phyloP scores from a whole-genome alignment of 495 filamentous ascomycete genomes.

The Thozetella sp. region DNA sequence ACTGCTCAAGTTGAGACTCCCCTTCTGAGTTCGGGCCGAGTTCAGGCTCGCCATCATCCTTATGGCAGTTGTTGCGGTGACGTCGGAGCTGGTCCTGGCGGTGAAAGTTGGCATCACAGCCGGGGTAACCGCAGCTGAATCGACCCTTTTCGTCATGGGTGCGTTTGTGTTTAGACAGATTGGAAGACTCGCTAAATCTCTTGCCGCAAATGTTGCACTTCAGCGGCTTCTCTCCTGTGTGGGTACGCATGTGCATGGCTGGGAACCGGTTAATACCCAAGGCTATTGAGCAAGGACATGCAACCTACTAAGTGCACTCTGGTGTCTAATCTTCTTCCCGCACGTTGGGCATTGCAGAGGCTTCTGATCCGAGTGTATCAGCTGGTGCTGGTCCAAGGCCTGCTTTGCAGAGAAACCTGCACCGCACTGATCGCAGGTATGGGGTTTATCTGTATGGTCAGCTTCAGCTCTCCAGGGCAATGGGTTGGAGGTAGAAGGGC shows the following conservation, averaged over 20 bases:
- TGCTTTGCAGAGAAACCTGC: slow-evolving; percentile 61
- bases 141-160: slow-evolving; percentile 51
- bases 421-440: slow-evolving; percentile 52
- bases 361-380: slow-evolving; percentile 64
- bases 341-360: slow-evolving; percentile 57
- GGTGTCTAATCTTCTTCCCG: slow-evolving; percentile 55
- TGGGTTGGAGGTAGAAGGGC: neutral
- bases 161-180: slow-evolving; percentile 54
- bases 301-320: slow-evolving; percentile 53
- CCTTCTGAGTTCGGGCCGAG: neutral
- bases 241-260: slow-evolving; percentile 61
- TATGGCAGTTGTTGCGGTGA: slow-evolving; percentile 39
- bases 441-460: slow-evolving; percentile 52
- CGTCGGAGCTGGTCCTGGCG: slow-evolving; percentile 55
- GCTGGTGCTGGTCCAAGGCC: slow-evolving; percentile 61
- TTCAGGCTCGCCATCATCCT: slow-evolving; percentile 9
- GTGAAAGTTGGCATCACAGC: slow-evolving; percentile 56
- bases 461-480: slow-evolving; percentile 7
- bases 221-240: slow-evolving; percentile 53
- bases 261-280: slow-evolving; percentile 12
- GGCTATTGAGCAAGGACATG: neutral
- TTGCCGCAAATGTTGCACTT: slow-evolving; percentile 49
- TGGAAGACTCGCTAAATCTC: slow-evolving; percentile 56
- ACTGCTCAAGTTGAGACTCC: neutral
- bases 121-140: slow-evolving; percentile 43